Conservation (phyloP, 1,284 basidiomycete species). For the Acaromyces ingoldii region DNA sequence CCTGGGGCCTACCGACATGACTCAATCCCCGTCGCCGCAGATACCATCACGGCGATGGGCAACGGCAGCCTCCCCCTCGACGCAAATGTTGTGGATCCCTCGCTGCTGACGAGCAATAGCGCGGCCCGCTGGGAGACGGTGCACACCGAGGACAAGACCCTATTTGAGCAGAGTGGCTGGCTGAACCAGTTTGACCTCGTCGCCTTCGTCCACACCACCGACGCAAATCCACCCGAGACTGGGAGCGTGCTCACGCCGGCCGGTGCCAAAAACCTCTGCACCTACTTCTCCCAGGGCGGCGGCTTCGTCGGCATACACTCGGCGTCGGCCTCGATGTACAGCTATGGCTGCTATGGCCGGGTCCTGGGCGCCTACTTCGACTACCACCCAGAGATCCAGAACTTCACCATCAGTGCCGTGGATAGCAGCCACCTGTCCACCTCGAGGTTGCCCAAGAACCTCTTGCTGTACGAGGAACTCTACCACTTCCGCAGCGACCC, state of each 20-base stretch:
- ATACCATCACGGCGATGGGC: constrained; percentile 58
- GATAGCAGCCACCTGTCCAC: constrained; percentile 21
- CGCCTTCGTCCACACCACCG: constrained; percentile 67
- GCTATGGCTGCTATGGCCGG: constrained; percentile 62
- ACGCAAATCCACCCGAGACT: constrained; percentile 52
- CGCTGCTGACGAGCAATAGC: constrained; percentile 9
- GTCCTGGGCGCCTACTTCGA: constrained; percentile 64
- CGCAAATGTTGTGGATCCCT: constrained; percentile 16
- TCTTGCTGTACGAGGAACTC: constrained; percentile 48
- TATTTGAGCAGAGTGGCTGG: constrained; percentile 20
- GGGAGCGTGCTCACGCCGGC: constrained; percentile 61
- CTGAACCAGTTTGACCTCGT: constrained; percentile 50
- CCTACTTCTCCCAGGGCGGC: constrained; percentile 65
- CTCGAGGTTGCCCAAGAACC: constrained; percentile 19
- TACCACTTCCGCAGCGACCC: constrained; percentile 77
- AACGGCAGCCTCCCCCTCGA: constrained; percentile 63
- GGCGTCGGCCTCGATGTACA: constrained; percentile 65
- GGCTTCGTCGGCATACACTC: constrained; percentile 68
- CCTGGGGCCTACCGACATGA: constrained; percentile 61
- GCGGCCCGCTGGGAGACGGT: no score
- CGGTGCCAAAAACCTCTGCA: constrained; percentile 63
- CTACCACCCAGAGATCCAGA: constrained; percentile 66
- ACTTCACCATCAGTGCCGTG: constrained; percentile 47
- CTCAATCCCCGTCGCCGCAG: constrained; percentile 67
- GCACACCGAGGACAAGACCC: constrained; percentile 24